Conservation (phyloP, 1,284 basidiomycete genomes). For the Leccinum subrobustum region DNA sequence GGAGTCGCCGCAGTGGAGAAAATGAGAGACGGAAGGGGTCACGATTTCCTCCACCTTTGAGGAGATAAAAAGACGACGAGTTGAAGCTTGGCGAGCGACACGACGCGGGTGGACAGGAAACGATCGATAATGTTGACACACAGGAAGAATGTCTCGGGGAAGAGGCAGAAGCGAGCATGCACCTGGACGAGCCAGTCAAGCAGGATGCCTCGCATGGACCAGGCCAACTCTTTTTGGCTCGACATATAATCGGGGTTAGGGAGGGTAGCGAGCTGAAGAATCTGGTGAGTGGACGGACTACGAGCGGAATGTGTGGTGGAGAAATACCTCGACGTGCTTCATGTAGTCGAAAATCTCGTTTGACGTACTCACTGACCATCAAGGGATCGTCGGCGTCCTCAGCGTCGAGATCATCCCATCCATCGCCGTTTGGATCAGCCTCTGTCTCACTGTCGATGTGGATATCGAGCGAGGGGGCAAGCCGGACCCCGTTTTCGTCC, state of each 20-base stretch:
- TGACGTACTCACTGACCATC: conserved; percentile 96
- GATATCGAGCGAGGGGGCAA: conserved; percentile 39
- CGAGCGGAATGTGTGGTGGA: conserved; percentile 4
- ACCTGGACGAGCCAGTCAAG: conserved; percentile 98
- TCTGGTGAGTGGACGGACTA: conserved; percentile 6
- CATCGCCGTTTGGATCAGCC: conserved; percentile 58
- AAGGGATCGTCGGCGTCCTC: conserved; percentile 94
- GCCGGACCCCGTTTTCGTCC: conserved; percentile 27
- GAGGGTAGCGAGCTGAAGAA: conserved; percentile 69
- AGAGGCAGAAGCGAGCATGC: conserved; percentile 89
- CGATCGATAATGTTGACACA: conserved; percentile 96
- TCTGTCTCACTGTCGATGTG: conserved; percentile 46
- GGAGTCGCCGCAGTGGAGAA: conserved; percentile 83
- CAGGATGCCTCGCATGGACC: conserved; percentile 93
- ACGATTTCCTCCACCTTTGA: conserved; percentile 97
- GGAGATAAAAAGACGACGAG: conserved; percentile 45
- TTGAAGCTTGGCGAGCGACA: conserved; percentile 47
- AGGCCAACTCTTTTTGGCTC: conserved; percentile 85
- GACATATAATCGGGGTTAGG: conserved; percentile 91
- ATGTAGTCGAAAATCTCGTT: conserved; percentile 93
- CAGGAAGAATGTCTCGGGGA: conserved; percentile 96
- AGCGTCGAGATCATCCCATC: conserved; percentile 88
- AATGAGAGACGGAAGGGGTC: conserved; percentile 86
- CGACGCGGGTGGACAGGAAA: conserved; percentile 87
- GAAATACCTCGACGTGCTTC: conserved; percentile 64